Evolutionary conservation across 331 rosid species (phyloP), one percentile per base, ranked within the genome.

Genomic region (Malus hybrid): DNA sequence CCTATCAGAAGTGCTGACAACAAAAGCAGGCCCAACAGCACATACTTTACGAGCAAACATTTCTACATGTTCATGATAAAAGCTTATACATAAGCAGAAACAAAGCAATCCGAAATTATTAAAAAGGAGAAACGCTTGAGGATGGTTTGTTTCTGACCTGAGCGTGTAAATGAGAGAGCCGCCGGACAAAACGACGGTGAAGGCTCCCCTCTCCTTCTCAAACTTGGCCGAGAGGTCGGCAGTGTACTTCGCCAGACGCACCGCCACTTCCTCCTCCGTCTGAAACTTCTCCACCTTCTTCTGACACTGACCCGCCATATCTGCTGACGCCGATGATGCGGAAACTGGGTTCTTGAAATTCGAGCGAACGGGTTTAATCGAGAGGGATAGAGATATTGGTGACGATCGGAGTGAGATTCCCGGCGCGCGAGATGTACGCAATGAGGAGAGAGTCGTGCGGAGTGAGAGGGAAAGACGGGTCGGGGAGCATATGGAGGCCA

Each of bases 131-230:
- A 5, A 52, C 19, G 4, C 4, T 27, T 27, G 18, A 16, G 16
- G 10, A 16, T 6, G 56, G 1, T 10, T 39, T 29, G 33, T 27
- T 5, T 19, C 50, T 68, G 1, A 92, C 97, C 90, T 88, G 80
- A 93, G 90, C 33, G 86, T 72, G 44, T 87, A 73, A 71, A 92
- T 90, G 48, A 92, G 78, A 62, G 98, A 86, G 9, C 94, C 93
- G 33, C 90, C 90, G 61, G 98, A 91, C 71, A 93, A 73, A 73
- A 85, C 98, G 3, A 91, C 82, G 14, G 97, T 65, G 80, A 91
- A 93, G 32, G 78, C 70, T 0, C 93, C 92, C 76, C 85, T 89
- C 56, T 86, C 88, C 33, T 73, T 78, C 20, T 73, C 74, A 77
- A 86, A 91, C 77, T 89, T 86, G 6, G 84, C 79, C 1, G 98